phyloP scores from a whole-genome alignment of 306 rosid species.

The Cucurbita ficifolia region DNA sequence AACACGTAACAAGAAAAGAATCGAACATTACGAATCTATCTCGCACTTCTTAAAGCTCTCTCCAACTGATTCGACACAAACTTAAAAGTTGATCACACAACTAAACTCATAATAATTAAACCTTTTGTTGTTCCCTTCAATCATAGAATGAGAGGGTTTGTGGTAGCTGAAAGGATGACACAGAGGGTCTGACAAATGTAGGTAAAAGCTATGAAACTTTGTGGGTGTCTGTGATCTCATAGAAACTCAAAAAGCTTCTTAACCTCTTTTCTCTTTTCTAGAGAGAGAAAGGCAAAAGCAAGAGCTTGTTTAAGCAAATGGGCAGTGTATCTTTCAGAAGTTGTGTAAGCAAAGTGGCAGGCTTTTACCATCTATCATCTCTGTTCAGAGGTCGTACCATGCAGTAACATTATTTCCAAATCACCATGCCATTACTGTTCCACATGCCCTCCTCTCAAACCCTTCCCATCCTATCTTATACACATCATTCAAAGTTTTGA shows the following conservation, averaged over 20 bases:
- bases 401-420: slow-evolving; percentile 37
- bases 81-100: too few relatives aligned
- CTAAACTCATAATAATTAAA: too few relatives aligned
- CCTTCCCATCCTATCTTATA: too few relatives aligned
- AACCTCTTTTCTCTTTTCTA: not conserved
- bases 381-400: slow-evolving; percentile 13
- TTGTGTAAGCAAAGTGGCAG: slow-evolving; percentile 8
- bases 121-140: too few relatives aligned
- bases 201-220: slow-evolving; percentile 12
- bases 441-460: not conserved
- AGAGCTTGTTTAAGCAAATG: slow-evolving; percentile 5
- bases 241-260: slow-evolving; percentile 6
- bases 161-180: not conserved
- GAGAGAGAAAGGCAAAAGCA: not conserved
- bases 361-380: not conserved
- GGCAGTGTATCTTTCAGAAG: slow-evolving; percentile 11
- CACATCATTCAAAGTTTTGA: too few relatives aligned
- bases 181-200: not conserved
- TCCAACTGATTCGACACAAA: too few relatives aligned
- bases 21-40: too few relatives aligned
- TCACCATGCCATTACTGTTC: slow-evolving; percentile 11
- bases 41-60: too few relatives aligned
- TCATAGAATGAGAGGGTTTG: not conserved
- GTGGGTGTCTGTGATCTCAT: slow-evolving; percentile 1
- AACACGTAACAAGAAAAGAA: too few relatives aligned